Evolutionary conservation across 2,329 filamentous ascomycete genomes (phyloP).

Genomic region (Aspergillus fumigatiaffinis): DNA sequence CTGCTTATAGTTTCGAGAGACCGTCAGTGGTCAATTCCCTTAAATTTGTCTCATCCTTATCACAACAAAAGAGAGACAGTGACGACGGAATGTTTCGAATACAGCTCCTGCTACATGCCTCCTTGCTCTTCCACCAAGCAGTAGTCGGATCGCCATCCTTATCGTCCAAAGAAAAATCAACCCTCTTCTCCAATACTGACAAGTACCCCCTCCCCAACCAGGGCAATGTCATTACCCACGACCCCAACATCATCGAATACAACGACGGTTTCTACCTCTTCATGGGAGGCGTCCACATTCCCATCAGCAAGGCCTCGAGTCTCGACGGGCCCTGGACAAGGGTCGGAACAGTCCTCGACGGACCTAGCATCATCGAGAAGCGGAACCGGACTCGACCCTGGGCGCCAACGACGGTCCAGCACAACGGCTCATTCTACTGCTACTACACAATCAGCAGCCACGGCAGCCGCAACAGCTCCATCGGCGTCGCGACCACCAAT

Average conservation of each 20-base stretch:
- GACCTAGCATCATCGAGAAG: constrained; percentile 27
- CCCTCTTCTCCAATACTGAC: constrained; percentile 24
- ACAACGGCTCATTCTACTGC: constrained; percentile 32
- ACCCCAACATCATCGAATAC: constrained; percentile 30
- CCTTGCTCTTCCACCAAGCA: not conserved
- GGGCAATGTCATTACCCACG: constrained; percentile 28
- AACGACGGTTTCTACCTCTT: constrained; percentile 33
- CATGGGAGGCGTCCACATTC: constrained; percentile 27
- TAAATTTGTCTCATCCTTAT: not conserved
- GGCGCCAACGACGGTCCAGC: constrained; percentile 32
- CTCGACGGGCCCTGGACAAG: constrained; percentile 32
- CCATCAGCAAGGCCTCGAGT: constrained; percentile 21
- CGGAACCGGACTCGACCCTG: constrained; percentile 30
- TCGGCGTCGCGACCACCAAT: constrained; percentile 32
- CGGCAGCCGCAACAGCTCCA: constrained; percentile 31
- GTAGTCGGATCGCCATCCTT: not conserved
- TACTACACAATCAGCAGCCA: constrained; percentile 31
- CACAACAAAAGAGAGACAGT: too few species aligned
- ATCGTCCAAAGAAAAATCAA: not conserved
- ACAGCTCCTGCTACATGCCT: not conserved
- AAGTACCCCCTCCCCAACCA: constrained; percentile 24
- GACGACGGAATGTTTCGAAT: not conserved
- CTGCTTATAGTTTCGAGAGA: not conserved
- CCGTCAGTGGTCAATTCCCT: not conserved
- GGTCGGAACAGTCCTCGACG: constrained; percentile 29